These are phyloP conservation scores for Ophiostoma himal-ulmi DNA, from an alignment of 2,329 filamentous ascomycete species.

Conservation along the genomic window DNA sequence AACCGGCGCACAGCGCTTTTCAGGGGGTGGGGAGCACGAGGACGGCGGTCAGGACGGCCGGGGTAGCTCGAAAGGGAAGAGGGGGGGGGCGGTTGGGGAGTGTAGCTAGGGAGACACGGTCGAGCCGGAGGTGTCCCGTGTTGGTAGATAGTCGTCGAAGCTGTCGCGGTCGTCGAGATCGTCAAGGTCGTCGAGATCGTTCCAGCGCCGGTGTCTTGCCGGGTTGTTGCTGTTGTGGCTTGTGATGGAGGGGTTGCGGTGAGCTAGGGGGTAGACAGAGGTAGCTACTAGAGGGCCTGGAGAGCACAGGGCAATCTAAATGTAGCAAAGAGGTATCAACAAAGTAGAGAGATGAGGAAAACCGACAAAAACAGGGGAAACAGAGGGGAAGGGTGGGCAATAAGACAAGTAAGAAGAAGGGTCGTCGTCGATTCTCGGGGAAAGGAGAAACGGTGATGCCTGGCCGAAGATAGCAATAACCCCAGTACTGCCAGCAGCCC, in stretches of 20 bases:
- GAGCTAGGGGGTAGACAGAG: not conserved
- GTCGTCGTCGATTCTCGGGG: not conserved
- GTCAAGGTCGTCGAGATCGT: not conserved
- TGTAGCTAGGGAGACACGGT: not conserved
- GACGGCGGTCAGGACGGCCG: not conserved
- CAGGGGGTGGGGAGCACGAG: conserved; percentile 5
- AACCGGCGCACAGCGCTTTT: not conserved
- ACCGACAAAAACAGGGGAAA: not conserved
- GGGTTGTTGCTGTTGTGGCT: not conserved
- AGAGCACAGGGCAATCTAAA: not conserved
- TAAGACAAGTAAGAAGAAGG: conserved; percentile 9
- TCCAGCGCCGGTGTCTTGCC: not conserved
- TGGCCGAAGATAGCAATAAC: conserved; percentile 16
- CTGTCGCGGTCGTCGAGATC: not conserved
- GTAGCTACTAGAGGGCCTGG: conserved; percentile 1
- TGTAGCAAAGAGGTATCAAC: not conserved
- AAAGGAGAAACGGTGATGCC: conserved; percentile 21
- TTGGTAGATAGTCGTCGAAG: not conserved
- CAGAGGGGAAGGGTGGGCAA: not conserved
- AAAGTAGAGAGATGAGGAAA: not conserved
- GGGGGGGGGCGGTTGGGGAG: not conserved
- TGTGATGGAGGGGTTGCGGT: conserved; percentile 14
- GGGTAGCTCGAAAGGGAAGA: not conserved
- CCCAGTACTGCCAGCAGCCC: conserved; percentile 8
- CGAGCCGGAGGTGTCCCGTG: not conserved